Percentiles rank a stretch among this genome's conserved stretches.
phyloP scores from a whole-genome alignment of 129 eudicot genomes.

The Logfia minima region DNA sequence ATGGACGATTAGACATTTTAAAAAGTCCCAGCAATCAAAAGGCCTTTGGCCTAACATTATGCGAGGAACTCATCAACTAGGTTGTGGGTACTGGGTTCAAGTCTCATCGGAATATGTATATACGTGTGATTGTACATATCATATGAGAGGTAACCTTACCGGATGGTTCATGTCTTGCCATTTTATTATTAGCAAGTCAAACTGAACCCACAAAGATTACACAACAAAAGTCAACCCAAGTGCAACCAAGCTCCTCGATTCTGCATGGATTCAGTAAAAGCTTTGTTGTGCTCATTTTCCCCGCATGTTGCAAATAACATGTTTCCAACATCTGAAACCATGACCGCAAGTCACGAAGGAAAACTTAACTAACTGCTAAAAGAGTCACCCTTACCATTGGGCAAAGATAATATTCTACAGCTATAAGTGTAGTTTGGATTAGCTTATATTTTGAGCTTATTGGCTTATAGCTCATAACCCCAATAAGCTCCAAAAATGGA shows the following conservation, averaged over 20 bases:
- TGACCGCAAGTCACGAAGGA: background rate
- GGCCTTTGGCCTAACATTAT: too few relatives aligned
- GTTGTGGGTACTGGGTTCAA: too few relatives aligned
- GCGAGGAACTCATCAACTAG: too few relatives aligned
- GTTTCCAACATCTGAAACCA: background rate
- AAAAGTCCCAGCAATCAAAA: too few relatives aligned
- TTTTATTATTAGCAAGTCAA: background rate
- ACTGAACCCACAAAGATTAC: background rate
- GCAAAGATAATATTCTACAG: background rate
- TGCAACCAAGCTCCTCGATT: background rate
- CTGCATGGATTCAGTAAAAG: background rate
- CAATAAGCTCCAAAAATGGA: too few relatives aligned
- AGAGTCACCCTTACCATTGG: background rate
- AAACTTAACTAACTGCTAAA: slow-evolving; percentile 2
- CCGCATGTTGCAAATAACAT: slow-evolving; percentile 10
- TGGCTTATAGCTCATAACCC: too few relatives aligned
- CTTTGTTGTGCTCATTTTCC: background rate
- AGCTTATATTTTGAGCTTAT: too few relatives aligned
- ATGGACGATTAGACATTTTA: background rate
- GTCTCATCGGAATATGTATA: too few relatives aligned
- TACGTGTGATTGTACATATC: too few relatives aligned
- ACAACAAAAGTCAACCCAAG: background rate
- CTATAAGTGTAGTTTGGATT: too few relatives aligned
- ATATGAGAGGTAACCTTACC: background rate
- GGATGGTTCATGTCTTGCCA: background rate